Base-by-base conservation (phyloP, 2,329 filamentous ascomycete genomes). In the Tolypocladium ovalisporum region DNA sequence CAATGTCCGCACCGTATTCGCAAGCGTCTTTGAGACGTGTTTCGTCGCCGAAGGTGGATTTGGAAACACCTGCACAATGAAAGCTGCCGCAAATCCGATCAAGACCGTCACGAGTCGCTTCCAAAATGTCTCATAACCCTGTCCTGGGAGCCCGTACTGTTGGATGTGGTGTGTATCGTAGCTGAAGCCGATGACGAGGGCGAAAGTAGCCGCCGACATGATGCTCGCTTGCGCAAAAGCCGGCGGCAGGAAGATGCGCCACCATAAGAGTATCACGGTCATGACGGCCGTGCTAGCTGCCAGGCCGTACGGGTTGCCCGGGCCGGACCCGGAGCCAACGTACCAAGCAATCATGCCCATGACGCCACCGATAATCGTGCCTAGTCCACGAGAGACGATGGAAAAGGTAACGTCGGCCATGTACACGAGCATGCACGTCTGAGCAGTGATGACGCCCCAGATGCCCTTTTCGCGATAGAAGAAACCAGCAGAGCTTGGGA, bases 401-500 rank as follows among this genome's bases (percentile, higher is more conserved):
- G 75, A 76, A 54, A 76, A 76, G 0, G 72, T 73, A 44, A 81
- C 80, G 55, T 81, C 79, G 0, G 76, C 73, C 69, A 79, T 73
- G 61, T 80, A 81, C 12, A 76, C 67, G 1, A 80, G 67, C 2
- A 81, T 60, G 1, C 70, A 71, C 0, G 75, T 77, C 61, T 81
- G 79, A 0, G 72, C 78, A 65, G 77, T 81, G 47, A 81, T 79
- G 10, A 80, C 64, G 0, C 69, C 76, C 79, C 79, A 81, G 0
- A 81, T 67, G 0, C 79, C 77, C 62, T 78, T 79, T 57, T 80
- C 73, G 3, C 77, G 71, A 54, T 79, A 80, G 60, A 73, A 80
- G 62, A 81, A 81, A 1, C 75, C 77, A 0, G 78, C 73, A 1
- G 70, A 71, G 32, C 65, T 63, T 0, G 75, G 73, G 4, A 81